Base-by-base conservation (phyloP, 352 stramenopile species). In the Pythium guiyangense region DNA sequence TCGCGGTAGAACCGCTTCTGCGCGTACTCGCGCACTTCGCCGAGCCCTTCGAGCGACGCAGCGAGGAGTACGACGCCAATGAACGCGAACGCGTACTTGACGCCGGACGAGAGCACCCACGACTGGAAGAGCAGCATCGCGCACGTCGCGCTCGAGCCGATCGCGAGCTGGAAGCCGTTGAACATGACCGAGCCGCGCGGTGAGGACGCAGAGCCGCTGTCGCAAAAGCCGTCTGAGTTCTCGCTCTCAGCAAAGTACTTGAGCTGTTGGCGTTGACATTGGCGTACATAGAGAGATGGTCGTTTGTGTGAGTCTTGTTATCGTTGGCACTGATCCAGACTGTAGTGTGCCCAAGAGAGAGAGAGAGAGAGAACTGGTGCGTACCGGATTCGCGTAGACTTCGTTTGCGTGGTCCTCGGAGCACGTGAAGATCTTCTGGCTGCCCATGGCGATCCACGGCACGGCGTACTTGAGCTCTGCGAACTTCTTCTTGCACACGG, bases 21-120 rank as follows among this genome's bases (percentile, higher is more conserved):
- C 15, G 74, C 59, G 27, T 59, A 35, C 14, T 86, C 83, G 26
- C 83, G 77, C 25, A 80, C 53, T 62, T 86, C 70, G 31, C 78
- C 68, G 46, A 91, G 70, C 15, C 69, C 79, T 47, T 93, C 83
- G 59, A 91, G 65, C 34, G 69, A 85, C 62, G 87, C 75, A 44
- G 72, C 78, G 35, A 94, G 59, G 54, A 84, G 54, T 35, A 92
- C 74, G 34, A 88, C 64, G 1, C 84, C 81, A 1, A 90, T 44
- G 65, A 94, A 90, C n/a, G 64, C 81, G 22, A 94, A 77, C 6
- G 73, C 72, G 64, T 94, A 94, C 60, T 90, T 92, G 57, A 84
- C 73, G 1, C 42, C 59, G 0, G 71, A 84, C 20, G 73, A 74
- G 17, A 92, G 60, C 34, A 94, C 67, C 81, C 79, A 92, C 34